Evolutionary conservation across 306 rosid species (phyloP), one percentile per base, ranked within the genome.

Genomic region (Astragalus glycyphyllos): DNA sequence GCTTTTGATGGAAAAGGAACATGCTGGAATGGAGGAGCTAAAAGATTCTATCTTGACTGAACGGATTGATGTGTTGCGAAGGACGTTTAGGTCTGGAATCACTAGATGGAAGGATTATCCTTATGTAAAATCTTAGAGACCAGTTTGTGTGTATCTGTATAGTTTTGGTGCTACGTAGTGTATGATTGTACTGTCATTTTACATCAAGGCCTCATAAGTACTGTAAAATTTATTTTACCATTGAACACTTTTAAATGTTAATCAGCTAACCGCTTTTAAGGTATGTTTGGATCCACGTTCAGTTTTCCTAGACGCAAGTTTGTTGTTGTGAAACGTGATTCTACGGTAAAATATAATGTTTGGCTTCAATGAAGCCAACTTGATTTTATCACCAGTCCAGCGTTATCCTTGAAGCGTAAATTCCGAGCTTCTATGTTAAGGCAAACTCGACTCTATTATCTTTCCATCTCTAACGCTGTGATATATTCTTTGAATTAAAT

Each of bases 71-170:
- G 84, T 91, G 40, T 60, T 91, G 50, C 82, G 73, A 48, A 73
- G 40, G 70, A 78, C 90, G 17, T 67, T 95, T 44, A 65, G 66
- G 62, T 86, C 89, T 58, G 92, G 97, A 62, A 53, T 83, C 62
- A 77, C 89, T 58, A 88, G 90, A 82, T 91, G 96, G 96, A 94
- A 81, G 83, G 90, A 82, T 67, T 86, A 89, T 79, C 79, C 96
- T 46, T 73, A 66, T 40, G 64, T 76, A 32, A 94, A 83, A 91
- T 69, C 87, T 44, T 91, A 80, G 73, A 78, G 80, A 66, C 20
- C 49, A 26, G 4, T 58, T 63, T 73, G 58, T 6, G 31, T 77
- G 69, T 58, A 69, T 34, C 17, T 31, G 55, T 67, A 48, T 48
- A 69, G 70, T 73, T 61, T 54, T 54, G 77, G 65, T 58, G 50